phyloP scores from a whole-genome alignment of 192 early-diverging fungal genomes.

The Phlyctochytrium planicorne region DNA sequence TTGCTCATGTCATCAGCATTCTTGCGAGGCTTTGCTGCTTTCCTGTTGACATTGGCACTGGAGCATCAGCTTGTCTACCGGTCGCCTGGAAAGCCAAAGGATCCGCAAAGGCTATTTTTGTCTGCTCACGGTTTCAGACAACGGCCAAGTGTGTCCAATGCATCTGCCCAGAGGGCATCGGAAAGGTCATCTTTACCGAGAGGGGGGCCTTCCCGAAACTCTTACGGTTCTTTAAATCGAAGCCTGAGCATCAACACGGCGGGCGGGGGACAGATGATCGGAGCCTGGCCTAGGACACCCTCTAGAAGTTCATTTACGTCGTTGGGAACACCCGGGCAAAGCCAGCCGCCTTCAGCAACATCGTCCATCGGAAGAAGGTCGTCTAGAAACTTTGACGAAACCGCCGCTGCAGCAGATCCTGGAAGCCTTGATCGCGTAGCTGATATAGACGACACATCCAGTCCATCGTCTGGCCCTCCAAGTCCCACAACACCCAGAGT shows the following conservation, averaged over 20 bases:
- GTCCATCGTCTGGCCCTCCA: background rate
- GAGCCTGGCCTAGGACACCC: background rate
- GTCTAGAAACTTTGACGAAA: background rate
- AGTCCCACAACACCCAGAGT: background rate
- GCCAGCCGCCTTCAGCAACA: background rate
- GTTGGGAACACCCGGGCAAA: background rate
- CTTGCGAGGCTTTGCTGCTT: constrained; percentile 18
- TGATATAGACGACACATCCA: background rate
- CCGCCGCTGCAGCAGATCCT: background rate
- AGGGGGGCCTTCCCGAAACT: no score
- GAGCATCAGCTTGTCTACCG: constrained; percentile 35
- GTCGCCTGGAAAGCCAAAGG: constrained; percentile 10
- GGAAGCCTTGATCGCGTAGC: background rate
- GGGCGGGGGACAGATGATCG: background rate
- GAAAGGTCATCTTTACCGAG: background rate
- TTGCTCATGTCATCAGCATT: constrained; percentile 28
- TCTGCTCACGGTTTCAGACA: background rate
- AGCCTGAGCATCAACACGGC: background rate
- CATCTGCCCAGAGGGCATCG: background rate
- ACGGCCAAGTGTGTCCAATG: background rate
- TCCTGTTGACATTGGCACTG: constrained; percentile 34
- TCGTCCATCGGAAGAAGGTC: background rate
- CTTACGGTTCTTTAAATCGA: background rate
- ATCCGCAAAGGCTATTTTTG: background rate
- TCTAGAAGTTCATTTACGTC: background rate